These are phyloP conservation scores for Cutaneotrichosporon sp. DNA, from an alignment of 1,284 basidiomycete genomes.

Conservation along the genomic window DNA sequence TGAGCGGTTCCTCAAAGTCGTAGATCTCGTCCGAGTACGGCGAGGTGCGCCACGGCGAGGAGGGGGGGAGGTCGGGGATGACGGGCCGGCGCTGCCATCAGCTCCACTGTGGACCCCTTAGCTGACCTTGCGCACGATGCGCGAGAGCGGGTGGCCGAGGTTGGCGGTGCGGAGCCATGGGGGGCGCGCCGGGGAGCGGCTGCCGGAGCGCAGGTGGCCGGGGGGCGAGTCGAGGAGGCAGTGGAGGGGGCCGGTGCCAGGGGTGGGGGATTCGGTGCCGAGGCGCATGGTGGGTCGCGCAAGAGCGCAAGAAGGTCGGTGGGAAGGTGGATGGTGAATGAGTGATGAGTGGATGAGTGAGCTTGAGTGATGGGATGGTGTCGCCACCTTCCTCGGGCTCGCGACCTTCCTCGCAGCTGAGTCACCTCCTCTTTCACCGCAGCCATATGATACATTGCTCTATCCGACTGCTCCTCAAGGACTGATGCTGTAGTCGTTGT, in stretches of 20 bases:
- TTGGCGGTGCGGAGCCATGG: background rate
- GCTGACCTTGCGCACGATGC: background rate
- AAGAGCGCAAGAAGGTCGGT: background rate
- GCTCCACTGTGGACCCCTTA: no score
- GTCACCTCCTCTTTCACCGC: background rate
- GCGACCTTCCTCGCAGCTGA: no score
- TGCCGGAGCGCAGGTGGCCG: background rate
- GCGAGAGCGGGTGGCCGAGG: background rate
- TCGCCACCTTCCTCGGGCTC: no score
- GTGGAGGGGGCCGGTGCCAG: background rate
- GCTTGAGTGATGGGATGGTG: no score
- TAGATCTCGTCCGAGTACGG: background rate
- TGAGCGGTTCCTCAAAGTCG: background rate
- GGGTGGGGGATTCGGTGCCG: background rate
- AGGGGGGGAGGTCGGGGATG: background rate
- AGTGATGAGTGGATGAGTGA: no score
- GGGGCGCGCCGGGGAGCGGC: no score
- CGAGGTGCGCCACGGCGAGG: background rate
- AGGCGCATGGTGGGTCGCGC: background rate
- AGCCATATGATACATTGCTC: background rate
- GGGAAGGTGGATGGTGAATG: no score
- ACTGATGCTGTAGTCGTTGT: conserved; percentile 1
- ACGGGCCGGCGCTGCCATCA: background rate
- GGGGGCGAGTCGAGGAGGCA: background rate
- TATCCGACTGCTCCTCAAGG: no score